A percentile compares a stretch with the other conserved stretches of the same genome.
These are phyloP conservation scores for Haplosporangium gracile DNA, from an alignment of 192 early-diverging fungal species.

Conservation along the genomic window DNA sequence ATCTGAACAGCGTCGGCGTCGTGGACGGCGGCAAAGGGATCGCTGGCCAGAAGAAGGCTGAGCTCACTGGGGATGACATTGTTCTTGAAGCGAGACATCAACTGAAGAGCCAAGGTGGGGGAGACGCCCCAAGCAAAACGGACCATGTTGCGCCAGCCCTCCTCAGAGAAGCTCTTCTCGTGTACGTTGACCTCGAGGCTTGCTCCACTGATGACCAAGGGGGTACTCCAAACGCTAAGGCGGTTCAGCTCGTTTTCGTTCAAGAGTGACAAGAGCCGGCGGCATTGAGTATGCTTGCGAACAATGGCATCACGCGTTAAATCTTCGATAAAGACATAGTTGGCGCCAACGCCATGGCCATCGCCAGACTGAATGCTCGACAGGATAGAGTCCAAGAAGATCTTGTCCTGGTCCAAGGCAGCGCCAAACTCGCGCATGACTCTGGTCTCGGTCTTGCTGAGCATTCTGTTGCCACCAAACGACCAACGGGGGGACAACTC, in stretches of 20 bases:
- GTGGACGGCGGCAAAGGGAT: conserved; percentile 74
- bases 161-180: conserved; percentile 62
- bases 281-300: conserved; percentile 59
- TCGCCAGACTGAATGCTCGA: conserved; percentile 52
- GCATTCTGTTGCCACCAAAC: conserved; percentile 80
- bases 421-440: conserved; percentile 75
- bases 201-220: conserved; percentile 55
- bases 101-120: conserved; percentile 85
- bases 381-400: conserved; percentile 66
- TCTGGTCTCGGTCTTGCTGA: conserved; percentile 71
- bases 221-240: conserved; percentile 87
- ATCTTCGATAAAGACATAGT: conserved; percentile 57
- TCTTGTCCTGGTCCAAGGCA: conserved; percentile 72
- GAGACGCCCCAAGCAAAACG: conserved; percentile 87
- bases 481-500: conserved; percentile 81
- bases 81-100: conserved; percentile 81
- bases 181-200: conserved; percentile 36
- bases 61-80: conserved; percentile 77
- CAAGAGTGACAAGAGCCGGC: conserved; percentile 83
- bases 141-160: conserved; percentile 82
- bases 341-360: conserved; percentile 26
- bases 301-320: conserved; percentile 67
- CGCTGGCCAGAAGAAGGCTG: conserved; percentile 70
- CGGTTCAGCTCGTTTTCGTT: conserved; percentile 91
- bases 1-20: conserved; percentile 81